phyloP scores from a whole-genome alignment of 306 rosid genomes.

The Morella rubra region DNA sequence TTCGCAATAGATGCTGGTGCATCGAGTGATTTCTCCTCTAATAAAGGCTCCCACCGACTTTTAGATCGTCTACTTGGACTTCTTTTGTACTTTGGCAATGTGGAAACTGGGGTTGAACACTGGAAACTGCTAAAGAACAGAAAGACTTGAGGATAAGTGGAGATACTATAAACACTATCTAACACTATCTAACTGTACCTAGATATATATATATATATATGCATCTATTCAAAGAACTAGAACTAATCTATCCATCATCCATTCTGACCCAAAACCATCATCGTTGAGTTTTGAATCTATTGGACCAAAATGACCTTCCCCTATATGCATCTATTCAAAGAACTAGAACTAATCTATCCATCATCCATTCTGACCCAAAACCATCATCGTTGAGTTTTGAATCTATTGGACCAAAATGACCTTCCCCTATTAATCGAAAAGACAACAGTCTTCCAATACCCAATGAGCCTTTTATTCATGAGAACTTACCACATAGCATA shows the following conservation, averaged over 20 bases:
- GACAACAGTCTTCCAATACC: not conserved
- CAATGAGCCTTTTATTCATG: not conserved
- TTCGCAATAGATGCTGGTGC: conserved; percentile 40
- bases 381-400: not conserved
- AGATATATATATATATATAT: not conserved
- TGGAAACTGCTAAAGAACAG: conserved; percentile 48
- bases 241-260: not conserved
- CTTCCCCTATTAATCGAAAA: not conserved
- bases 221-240: not conserved
- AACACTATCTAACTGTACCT: not conserved
- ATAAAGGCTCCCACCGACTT: conserved; percentile 99
- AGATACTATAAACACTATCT: not conserved
- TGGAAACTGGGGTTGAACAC: conserved; percentile 41
- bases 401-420: not conserved
- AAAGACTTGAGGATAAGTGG: not conserved
- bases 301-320: not conserved
- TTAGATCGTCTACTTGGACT: conserved; percentile 79
- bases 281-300: not conserved
- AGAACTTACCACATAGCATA: not conserved
- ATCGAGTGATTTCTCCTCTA: conserved; percentile 70
- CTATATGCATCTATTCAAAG: no score
- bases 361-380: not conserved
- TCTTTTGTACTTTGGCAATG: conserved; percentile 59
- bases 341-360: not conserved
- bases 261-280: not conserved